Percentiles rank a stretch among this genome's conserved stretches.
phyloP scores from a whole-genome alignment of 2,329 filamentous ascomycete species.

The Tolypocladium ovalisporum region DNA sequence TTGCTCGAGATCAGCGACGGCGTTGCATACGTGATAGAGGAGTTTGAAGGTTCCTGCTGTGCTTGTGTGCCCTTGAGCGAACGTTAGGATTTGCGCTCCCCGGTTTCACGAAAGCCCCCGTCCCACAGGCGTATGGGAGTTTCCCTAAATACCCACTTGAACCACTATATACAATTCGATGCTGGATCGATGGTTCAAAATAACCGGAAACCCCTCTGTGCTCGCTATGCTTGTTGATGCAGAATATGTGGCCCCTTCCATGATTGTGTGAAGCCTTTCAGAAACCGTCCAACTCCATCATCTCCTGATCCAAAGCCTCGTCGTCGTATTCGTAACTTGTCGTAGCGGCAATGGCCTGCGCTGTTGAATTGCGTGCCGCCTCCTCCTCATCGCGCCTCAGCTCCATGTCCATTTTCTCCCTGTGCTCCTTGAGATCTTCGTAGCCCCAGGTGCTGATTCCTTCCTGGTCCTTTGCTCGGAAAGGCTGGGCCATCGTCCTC shows the following conservation, averaged over 20 bases:
- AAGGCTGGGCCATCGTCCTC: slow-evolving; percentile 84
- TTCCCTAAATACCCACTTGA: background rate
- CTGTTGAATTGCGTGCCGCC: slow-evolving; percentile 14
- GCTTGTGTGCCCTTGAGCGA: background rate
- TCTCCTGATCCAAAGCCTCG: slow-evolving; percentile 39
- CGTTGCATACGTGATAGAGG: background rate
- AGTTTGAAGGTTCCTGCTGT: too few relatives aligned
- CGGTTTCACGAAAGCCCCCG: background rate
- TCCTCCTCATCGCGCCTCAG: slow-evolving; percentile 52
- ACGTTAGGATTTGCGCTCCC: background rate
- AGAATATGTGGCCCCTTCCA: background rate
- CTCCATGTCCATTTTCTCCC: slow-evolving; percentile 63
- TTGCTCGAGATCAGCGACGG: background rate
- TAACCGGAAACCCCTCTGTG: background rate
- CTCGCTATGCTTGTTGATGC: background rate
- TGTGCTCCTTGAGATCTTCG: slow-evolving; percentile 65
- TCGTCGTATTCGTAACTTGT: slow-evolving; percentile 42
- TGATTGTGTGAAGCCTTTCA: slow-evolving; percentile 3
- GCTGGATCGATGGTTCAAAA: background rate
- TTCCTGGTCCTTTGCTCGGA: slow-evolving; percentile 72
- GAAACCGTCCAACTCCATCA: slow-evolving; percentile 40
- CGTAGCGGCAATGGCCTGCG: slow-evolving; percentile 5
- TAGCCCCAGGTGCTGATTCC: slow-evolving; percentile 89
- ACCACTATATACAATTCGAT: background rate
- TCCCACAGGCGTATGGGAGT: background rate